phyloP scores from a whole-genome alignment of 1,284 basidiomycete genomes.

The Cryptococcus deneoformans region DNA sequence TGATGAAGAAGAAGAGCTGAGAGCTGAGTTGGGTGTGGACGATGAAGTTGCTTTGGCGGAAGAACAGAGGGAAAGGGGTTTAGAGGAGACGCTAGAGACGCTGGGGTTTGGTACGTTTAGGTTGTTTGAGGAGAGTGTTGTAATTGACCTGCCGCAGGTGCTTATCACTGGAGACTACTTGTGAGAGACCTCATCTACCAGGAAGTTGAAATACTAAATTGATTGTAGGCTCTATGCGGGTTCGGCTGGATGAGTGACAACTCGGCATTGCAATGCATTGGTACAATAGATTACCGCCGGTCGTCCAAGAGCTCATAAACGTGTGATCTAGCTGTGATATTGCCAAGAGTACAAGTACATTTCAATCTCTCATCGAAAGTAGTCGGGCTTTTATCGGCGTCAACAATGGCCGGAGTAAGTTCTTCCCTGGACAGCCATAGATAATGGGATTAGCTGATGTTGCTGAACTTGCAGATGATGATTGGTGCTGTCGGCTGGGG shows the following conservation, averaged over 20 bases:
- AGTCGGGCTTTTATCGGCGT: constrained; percentile 39
- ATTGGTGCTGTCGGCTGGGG: constrained; percentile 91
- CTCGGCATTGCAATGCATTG: constrained; percentile 41
- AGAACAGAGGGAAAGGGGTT: constrained; percentile 67
- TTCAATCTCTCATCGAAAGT: constrained; percentile 54
- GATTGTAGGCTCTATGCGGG: constrained; percentile 60
- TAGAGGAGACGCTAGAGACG: constrained; percentile 81
- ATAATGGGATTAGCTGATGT: not conserved
- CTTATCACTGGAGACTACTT: constrained; percentile 75
- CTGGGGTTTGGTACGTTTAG: constrained; percentile 78
- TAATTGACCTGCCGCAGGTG: constrained; percentile 53
- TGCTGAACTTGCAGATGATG: constrained; percentile 75
- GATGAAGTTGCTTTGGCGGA: constrained; percentile 54
- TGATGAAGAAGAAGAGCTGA: constrained; percentile 3
- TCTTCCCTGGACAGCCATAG: not conserved
- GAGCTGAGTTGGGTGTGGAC: constrained; percentile 36
- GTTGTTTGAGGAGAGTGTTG: constrained; percentile 34
- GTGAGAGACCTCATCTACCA: constrained; percentile 58
- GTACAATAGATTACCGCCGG: constrained; percentile 6
- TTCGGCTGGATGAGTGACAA: constrained; percentile 65
- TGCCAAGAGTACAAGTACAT: constrained; percentile 87
- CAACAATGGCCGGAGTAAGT: constrained; percentile 56
- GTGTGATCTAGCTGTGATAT: constrained; percentile 75
- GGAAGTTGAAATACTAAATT: constrained; percentile 53
- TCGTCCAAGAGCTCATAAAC: not conserved